Conservation (phyloP, 495 filamentous ascomycete species). For the Aspergillus conjunctus region DNA sequence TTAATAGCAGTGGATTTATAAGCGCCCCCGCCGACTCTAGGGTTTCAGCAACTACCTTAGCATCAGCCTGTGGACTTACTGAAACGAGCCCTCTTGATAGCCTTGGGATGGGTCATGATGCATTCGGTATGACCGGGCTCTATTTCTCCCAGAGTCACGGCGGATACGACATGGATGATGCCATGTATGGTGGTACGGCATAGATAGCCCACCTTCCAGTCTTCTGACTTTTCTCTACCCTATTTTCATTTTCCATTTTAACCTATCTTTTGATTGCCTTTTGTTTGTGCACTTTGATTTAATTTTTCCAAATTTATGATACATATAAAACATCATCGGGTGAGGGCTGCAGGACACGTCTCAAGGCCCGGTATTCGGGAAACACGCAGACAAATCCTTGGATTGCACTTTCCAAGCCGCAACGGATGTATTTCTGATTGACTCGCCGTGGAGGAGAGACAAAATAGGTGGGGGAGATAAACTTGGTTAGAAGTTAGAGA, state of each 20-base stretch:
- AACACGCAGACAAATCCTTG: background rate
- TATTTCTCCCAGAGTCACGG: slow-evolving; percentile 9
- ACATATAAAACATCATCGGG: background rate
- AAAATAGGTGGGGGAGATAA: background rate
- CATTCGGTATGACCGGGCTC: slow-evolving; percentile 5
- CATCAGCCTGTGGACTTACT: background rate
- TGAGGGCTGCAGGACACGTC: background rate
- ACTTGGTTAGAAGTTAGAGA: background rate
- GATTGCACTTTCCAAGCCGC: background rate
- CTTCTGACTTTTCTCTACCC: background rate
- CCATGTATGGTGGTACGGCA: slow-evolving; percentile 4
- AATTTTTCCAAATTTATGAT: background rate
- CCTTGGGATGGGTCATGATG: background rate
- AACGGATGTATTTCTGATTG: background rate
- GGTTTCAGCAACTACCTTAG: background rate
- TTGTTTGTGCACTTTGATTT: background rate
- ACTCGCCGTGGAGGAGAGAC: background rate
- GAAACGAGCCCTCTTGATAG: background rate
- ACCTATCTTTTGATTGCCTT: background rate
- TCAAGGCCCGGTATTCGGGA: background rate
- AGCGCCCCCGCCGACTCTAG: background rate
- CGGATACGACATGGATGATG: slow-evolving; percentile 9
- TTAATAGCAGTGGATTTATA: background rate
- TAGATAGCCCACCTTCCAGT: background rate
- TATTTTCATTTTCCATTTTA: background rate